phyloP scores from a whole-genome alignment of 257 asterid genomes.

The Fraxinus excelsior region DNA sequence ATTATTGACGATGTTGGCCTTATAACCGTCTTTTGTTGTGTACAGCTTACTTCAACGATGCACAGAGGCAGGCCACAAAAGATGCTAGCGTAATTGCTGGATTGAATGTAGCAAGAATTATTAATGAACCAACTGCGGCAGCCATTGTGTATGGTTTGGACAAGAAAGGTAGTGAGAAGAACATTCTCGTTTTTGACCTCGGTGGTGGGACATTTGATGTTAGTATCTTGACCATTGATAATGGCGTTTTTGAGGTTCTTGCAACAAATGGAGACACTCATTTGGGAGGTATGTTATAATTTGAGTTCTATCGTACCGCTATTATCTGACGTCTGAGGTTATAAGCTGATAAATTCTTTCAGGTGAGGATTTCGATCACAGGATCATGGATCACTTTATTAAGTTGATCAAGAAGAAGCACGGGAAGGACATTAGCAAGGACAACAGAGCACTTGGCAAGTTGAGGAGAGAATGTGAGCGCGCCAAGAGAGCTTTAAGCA shows the following conservation, averaged over 20 bases:
- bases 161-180: conserved; percentile 84
- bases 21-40: conserved; percentile 7
- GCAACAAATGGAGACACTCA: conserved; percentile 91
- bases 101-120: conserved; percentile 72
- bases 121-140: conserved; percentile 89
- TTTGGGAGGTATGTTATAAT: conserved; percentile 55
- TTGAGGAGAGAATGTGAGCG: conserved; percentile 80
- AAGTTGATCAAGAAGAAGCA: conserved; percentile 87
- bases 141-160: conserved; percentile 90
- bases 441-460: conserved; percentile 79
- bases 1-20: neutral
- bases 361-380: conserved; percentile 73
- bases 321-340: too few species aligned
- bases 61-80: conserved; percentile 89
- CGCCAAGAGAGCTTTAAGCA: conserved; percentile 87
- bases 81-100: conserved; percentile 85
- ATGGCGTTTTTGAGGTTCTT: conserved; percentile 86
- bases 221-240: conserved; percentile 76
- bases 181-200: conserved; percentile 87
- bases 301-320: too few species aligned
- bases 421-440: conserved; percentile 86
- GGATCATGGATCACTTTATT: conserved; percentile 84
- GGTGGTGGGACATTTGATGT: conserved; percentile 96
- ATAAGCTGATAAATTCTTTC: too few species aligned
- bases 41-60: conserved; percentile 87